Evolutionary conservation across 2,329 filamentous ascomycete genomes (phyloP), one percentile per base, ranked within the genome.

Genomic region (Trichoderma sp.): DNA sequence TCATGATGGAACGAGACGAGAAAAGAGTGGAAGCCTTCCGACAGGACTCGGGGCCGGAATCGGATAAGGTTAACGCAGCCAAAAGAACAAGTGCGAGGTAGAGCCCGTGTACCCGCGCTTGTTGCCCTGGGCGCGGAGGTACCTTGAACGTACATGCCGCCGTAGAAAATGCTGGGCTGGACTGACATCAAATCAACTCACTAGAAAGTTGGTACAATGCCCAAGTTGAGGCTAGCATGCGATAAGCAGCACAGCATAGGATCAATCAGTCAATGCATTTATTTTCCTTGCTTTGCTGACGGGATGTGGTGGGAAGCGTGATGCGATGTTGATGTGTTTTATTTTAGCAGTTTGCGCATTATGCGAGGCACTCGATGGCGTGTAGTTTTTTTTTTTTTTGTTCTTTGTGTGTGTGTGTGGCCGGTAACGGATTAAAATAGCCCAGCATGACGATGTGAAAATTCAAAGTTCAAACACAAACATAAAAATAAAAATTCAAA

Each of bases 21-120:
- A 68, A 26, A 47, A 28, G 43, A 61, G 65, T 36, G 58, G 58
- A 47, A 51, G 67, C 39, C 21, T 51, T 32, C 53, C 36, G 58
- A 26, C n/a, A 24, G 7, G 26, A 51, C 34, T 34, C 21, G 28
- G 57, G 67, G 57, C 67, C 67, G 67, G 28, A 70, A 70, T 70
- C 67, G 67, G 67, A 53, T 53, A 70, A 53, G 66, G 56, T 32
- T 53, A 43, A 51, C 43, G 56, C 28, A 24, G 43, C 43, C 43
- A 51, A 4, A 51, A 32, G 21, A n/a, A 7, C 18, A 28, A 21
- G n/a, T 24, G n/a, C 9, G 4, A 28, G 21, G n/a, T 24, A 28
- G 15, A 6, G 36, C 64, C 21, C 7, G 15, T 24, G 66, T 69
- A 61, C 30, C 18, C 30, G 57, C 21, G 30, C 21, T 21, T 8